Base-by-base conservation (phyloP, 805 yeast species). In the Hanseniaspora pseudoguilliermondii region DNA sequence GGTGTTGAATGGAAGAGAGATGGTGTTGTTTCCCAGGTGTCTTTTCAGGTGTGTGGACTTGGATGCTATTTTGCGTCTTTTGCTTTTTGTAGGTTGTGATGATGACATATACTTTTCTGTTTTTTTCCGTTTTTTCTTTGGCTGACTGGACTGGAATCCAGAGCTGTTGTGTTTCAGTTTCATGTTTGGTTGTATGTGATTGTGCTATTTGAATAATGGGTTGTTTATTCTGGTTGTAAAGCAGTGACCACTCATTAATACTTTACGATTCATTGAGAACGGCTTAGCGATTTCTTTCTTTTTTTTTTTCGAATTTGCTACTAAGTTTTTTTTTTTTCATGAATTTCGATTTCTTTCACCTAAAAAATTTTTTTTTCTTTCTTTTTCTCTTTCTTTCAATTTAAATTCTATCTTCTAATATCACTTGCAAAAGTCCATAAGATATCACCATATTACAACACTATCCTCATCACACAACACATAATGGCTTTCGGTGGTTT, bases 401-500 rank as follows among this genome's bases (percentile, higher is more conserved):
- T 32, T 32, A 36, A n/a, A 3, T 36, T 16, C 20, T n/a, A n/a
- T 41, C 13, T 21, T 41, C 18, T 10, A 18, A 21, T 20, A 13
- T 7, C 15, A 21, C 7, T 10, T 18, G 3, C 21, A 10, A 21
- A 18, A 18, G 11, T 10, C 41, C 21, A n/a, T 16, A 38, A 16
- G n/a, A 38, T 11, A 11, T 40, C 7, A 20, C 16, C 13, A 10
- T 10, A 20, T 13, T 8, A 18, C n/a, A n/a, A 38, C n/a, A n/a
- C 18, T 6, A 9, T 38, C 18, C 18, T 23, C 32, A 20, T 41
- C 27, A 46, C 29, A 47, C 23, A 47, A 13, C 15, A 16, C 6
- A 21, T 23, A 21, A 65, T 65, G 69, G 67, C 63, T 49, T 57
- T 65, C 29, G 63, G 66, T 42, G 65, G 67, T n/a, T 63, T 65